Evolutionary conservation across 75 land plant species (phyloP).

Genomic region (Pseudotsuga menziesii): DNA sequence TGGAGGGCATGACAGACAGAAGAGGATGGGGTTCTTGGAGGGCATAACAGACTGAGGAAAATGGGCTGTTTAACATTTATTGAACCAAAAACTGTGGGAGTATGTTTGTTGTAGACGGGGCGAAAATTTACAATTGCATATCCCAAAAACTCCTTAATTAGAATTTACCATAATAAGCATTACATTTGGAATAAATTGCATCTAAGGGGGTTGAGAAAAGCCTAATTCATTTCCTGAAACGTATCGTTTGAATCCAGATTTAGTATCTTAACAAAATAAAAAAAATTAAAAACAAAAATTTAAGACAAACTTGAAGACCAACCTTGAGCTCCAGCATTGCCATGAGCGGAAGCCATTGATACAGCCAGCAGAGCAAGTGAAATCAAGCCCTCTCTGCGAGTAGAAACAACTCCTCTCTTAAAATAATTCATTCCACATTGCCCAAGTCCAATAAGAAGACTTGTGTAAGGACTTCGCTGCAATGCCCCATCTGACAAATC

Average conservation of each 20-base stretch:
- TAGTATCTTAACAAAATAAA: not conserved
- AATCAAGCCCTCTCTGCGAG: slow-evolving; percentile 4
- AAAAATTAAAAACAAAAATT: not conserved
- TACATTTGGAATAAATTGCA: not conserved
- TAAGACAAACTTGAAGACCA: not conserved
- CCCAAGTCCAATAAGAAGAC: too few relatives aligned
- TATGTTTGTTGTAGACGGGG: not conserved
- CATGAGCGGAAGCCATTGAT: not conserved
- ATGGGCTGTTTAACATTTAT: not conserved
- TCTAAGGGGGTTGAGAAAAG: not conserved
- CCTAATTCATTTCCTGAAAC: not conserved
- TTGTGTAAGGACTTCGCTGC: too few relatives aligned
- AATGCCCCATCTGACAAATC: too few relatives aligned
- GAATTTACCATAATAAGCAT: not conserved
- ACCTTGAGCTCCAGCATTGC: not conserved
- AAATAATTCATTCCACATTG: too few relatives aligned
- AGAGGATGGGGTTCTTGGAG: too few relatives aligned
- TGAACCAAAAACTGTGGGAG: not conserved
- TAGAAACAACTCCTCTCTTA: not conserved
- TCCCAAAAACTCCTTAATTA: not conserved
- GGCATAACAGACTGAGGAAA: too few relatives aligned
- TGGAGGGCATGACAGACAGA: too few relatives aligned
- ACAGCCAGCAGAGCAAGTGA: not conserved
- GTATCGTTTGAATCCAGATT: not conserved
- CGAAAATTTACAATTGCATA: not conserved